A percentile compares a stretch with the other conserved stretches of the same genome.
Evolutionary conservation across 1,139 yeast genomes (phyloP).

Genomic region (Kurtzmaniella natalensis): DNA sequence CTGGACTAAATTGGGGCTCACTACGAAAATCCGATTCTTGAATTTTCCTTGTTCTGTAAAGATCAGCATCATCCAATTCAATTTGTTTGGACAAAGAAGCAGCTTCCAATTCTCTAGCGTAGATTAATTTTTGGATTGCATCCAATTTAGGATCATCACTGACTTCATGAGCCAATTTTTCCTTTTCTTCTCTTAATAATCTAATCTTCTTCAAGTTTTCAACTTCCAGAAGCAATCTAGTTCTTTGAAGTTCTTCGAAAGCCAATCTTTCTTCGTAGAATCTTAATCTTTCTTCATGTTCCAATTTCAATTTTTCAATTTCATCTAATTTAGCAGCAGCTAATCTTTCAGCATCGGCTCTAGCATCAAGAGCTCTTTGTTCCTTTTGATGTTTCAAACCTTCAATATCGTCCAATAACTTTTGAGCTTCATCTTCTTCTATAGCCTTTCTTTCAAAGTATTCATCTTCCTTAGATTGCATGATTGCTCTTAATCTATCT

Average conservation of each 20-base stretch:
- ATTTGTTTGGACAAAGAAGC: slow-evolving; percentile 31
- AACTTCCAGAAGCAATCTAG: slow-evolving; percentile 34
- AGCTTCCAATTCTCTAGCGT: slow-evolving; percentile 34
- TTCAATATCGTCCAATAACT: slow-evolving; percentile 29
- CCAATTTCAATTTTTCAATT: slow-evolving; percentile 30
- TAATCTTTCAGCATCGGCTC: slow-evolving; percentile 27
- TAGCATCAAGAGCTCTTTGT: slow-evolving; percentile 22
- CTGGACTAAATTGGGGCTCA: neutral
- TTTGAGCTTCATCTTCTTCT: slow-evolving; percentile 21
- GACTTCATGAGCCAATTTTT: slow-evolving; percentile 26
- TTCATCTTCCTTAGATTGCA: slow-evolving; percentile 23
- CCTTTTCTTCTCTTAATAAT: slow-evolving; percentile 36
- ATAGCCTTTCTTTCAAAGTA: slow-evolving; percentile 23
- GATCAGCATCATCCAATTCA: slow-evolving; percentile 28
- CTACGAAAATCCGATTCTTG: slow-evolving; percentile 1
- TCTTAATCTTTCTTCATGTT: slow-evolving; percentile 28
- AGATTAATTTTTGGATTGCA: slow-evolving; percentile 31
- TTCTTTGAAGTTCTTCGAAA: slow-evolving; percentile 33
- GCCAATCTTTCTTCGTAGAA: slow-evolving; percentile 29
- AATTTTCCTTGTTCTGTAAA: slow-evolving; percentile 12
- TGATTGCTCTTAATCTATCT: slow-evolving; percentile 22
- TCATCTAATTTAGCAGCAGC: slow-evolving; percentile 32
- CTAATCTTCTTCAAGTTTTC: slow-evolving; percentile 36
- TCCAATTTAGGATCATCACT: slow-evolving; percentile 21
- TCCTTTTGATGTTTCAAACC: slow-evolving; percentile 23